phyloP scores from a whole-genome alignment of 2,329 filamentous ascomycete genomes.

The Aspergillus sp. region DNA sequence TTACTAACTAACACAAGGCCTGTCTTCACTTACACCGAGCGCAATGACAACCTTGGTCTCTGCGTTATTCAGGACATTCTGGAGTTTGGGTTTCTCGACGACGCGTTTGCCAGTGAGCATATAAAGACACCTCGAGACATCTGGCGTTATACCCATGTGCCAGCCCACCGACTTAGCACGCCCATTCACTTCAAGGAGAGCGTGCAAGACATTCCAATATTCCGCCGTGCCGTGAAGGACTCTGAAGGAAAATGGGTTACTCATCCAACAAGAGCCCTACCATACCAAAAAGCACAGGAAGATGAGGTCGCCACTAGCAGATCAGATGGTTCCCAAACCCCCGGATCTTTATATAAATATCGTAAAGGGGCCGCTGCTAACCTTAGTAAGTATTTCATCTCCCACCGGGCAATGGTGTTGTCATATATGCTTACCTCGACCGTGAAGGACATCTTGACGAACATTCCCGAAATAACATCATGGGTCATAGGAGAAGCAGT shows the following conservation, averaged over 20 bases:
- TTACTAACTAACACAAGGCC: conserved; percentile 16
- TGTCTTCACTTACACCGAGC: conserved; percentile 18
- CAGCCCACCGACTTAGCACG: conserved; percentile 21
- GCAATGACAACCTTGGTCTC: conserved; percentile 19
- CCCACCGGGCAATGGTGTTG: not conserved
- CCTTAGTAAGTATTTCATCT: not conserved
- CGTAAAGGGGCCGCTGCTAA: not conserved
- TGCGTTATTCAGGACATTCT: conserved; percentile 24
- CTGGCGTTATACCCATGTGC: conserved; percentile 20
- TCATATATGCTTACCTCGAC: not conserved
- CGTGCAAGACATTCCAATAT: conserved; percentile 18
- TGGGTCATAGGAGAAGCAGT: not conserved
- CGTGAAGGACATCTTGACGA: not conserved
- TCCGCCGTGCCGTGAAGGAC: conserved; percentile 13
- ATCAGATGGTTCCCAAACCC: not conserved
- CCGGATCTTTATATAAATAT: not conserved
- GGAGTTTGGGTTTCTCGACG: conserved; percentile 24
- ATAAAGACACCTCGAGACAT: conserved; percentile 22
- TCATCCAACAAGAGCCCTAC: not conserved
- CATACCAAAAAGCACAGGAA: not conserved
- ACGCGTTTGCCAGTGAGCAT: conserved; percentile 20
- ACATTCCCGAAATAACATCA: not conserved
- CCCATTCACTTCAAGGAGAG: conserved; percentile 24
- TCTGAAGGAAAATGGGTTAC: not conserved
- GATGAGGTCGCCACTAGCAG: not conserved